Evolutionary conservation across 2,329 filamentous ascomycete genomes (phyloP).

Genomic region (Myriangium duriaei): DNA sequence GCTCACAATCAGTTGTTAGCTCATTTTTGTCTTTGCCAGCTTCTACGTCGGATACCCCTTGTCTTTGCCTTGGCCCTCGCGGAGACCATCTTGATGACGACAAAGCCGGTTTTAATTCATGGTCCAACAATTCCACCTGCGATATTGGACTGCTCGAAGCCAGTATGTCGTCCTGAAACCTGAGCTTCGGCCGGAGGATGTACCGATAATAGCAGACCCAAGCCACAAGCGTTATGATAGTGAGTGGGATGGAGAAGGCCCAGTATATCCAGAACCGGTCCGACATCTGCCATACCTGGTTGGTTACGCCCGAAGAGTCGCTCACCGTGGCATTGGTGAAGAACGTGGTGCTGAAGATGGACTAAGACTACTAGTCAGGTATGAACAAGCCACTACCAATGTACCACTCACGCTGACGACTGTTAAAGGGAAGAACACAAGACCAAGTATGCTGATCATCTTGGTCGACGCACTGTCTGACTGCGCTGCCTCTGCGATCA

Average conservation of each 20-base stretch:
- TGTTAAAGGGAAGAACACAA: slow-evolving; percentile 17
- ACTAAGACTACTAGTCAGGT: slow-evolving; percentile 6
- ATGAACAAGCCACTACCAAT: background rate
- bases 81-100: no score
- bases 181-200: background rate
- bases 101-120: no score
- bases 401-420: slow-evolving; percentile 14
- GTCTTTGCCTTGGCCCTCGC: no score
- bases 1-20: no score
- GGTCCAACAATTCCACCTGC: no score
- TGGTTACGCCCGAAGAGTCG: background rate
- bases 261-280: slow-evolving; percentile 9
- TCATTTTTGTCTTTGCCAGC: no score
- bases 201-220: slow-evolving; percentile 2
- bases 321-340: slow-evolving; percentile 3
- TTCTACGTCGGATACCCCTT: no score
- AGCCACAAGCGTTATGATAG: background rate
- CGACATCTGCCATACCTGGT: slow-evolving; percentile 6
- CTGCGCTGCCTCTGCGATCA: slow-evolving; percentile 14
- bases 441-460: slow-evolving; percentile 15
- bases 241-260: slow-evolving; percentile 4
- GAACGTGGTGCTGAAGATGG: slow-evolving; percentile 12
- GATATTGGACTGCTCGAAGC: no score
- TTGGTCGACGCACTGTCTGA: slow-evolving; percentile 15
- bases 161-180: no score